Evolutionary conservation across 169 alveolate genomes (phyloP), one percentile per base, ranked within the genome.

Genomic region (Babesia ovata): DNA sequence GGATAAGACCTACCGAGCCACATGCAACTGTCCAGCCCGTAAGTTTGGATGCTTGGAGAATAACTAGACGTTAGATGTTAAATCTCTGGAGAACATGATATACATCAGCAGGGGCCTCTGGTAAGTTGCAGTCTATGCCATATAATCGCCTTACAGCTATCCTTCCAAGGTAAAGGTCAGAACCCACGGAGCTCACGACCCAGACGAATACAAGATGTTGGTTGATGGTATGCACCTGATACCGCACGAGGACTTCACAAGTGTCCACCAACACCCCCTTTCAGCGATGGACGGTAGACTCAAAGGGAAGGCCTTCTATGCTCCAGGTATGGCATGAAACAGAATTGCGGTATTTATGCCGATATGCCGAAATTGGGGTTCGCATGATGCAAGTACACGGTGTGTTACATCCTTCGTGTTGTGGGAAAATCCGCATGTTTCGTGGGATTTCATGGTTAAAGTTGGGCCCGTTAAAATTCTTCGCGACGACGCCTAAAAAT

Each of bases 1-100:
- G 13, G 79, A 72, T 42, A 26, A 62, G 78, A 63, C 71, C 29
- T 81, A 45, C 63, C 44, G 88, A 52, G 88, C 79, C 9, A 72
- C 88, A 19, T 81, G 88, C 59, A 81, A 81, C 72, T 81, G 88
- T 46, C 88, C 88, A 71, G 28, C 83, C 26, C 63, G 86, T 78
- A 78, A 46, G 78, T 67, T 45, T 7, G 28, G 7, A 17, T 13
- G 53, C 49, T 22, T 22, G 10, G 50, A 7, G 10, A 8, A 8
- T 33, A 1, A n/a, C 28, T 22, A 0, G 4, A 21, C 24, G 7
- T 21, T 44, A 78, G 86, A 61, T 45, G 76, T 81, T 7, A 33
- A 72, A 22, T 57, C 79, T 0, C 79, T 81, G 70, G 84, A 81
- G 44, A 73, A 81, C 62, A 81, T 81, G 88, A 50, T 81, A 26